Percentiles rank a stretch among this genome's conserved stretches.
These are phyloP conservation scores for Diaporthe amygdali DNA, from an alignment of 2,329 filamentous ascomycete species.

Conservation along the genomic window DNA sequence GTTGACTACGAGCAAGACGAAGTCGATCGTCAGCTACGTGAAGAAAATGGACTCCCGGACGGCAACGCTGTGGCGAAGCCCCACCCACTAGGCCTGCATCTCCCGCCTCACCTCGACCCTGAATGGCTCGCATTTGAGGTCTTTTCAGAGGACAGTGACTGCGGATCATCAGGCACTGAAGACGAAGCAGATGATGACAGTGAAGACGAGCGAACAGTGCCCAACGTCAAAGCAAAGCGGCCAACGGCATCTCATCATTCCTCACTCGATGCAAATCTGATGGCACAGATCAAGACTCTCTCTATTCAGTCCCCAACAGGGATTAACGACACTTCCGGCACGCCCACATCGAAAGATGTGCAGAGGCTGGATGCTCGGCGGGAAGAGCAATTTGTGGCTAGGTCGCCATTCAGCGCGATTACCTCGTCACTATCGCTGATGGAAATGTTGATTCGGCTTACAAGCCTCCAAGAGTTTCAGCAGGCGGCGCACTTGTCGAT, in stretches of 20 bases:
- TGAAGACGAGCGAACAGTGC: conserved; percentile 32
- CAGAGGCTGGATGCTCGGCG: conserved; percentile 16
- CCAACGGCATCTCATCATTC: conserved; percentile 1
- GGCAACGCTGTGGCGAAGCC: conserved; percentile 15
- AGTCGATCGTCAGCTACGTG: conserved; percentile 51
- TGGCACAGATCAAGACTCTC: conserved; percentile 46
- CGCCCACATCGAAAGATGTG: background rate
- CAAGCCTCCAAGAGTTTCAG: conserved; percentile 89
- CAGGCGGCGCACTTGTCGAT: conserved; percentile 89
- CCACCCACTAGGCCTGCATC: conserved; percentile 49
- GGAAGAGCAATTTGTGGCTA: conserved; percentile 40
- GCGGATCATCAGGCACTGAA: conserved; percentile 46
- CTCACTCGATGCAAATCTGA: conserved; percentile 44
- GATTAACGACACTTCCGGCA: conserved; percentile 6
- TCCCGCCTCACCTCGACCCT: conserved; percentile 79
- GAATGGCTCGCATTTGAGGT: conserved; percentile 95
- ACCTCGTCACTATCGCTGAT: conserved; percentile 73
- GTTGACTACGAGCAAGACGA: conserved; percentile 46
- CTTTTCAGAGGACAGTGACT: conserved; percentile 67
- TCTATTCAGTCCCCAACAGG: conserved; percentile 35
- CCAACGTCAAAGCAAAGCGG: background rate
- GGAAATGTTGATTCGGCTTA: conserved; percentile 85
- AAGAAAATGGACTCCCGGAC: conserved; percentile 36
- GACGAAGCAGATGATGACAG: conserved; percentile 36
- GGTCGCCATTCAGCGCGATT: conserved; percentile 57